phyloP scores from a whole-genome alignment of 768 basidiomycete species.

The Suillus sp. region DNA sequence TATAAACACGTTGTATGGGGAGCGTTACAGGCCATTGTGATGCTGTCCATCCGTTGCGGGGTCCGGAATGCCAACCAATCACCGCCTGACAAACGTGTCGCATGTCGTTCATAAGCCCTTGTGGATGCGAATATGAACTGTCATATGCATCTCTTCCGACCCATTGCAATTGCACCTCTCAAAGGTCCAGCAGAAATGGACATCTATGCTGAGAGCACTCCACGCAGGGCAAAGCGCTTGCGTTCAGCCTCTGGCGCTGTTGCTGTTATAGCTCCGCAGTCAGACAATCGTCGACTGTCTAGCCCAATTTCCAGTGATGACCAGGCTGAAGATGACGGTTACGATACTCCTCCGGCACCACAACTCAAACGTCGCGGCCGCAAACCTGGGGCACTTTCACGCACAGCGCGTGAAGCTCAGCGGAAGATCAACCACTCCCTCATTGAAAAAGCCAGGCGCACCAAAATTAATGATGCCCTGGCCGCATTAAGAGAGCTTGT shows the following conservation, averaged over 20 bases:
- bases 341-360: constrained; percentile 24
- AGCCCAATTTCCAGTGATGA: constrained; percentile 23
- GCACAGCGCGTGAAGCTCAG: constrained; percentile 80
- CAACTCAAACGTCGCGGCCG: constrained; percentile 64
- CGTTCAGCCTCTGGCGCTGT: constrained; percentile 27
- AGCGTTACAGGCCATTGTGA: neutral
- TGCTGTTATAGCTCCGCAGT: constrained; percentile 10
- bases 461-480: constrained; percentile 94
- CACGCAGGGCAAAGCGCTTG: constrained; percentile 47
- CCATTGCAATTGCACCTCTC: constrained; percentile 26
- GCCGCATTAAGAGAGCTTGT: constrained; percentile 77
- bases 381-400: constrained; percentile 72
- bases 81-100: constrained; percentile 5
- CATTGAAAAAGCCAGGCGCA: constrained; percentile 91
- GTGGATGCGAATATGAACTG: neutral
- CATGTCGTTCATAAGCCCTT: constrained; percentile 10
- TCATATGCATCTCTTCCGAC: constrained; percentile 24
- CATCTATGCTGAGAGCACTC: constrained; percentile 41
- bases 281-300: constrained; percentile 6
- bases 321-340: constrained; percentile 31
- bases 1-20: constrained; percentile 20
- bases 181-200: constrained; percentile 21
- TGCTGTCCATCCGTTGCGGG: constrained; percentile 6
- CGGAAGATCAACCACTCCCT: constrained; percentile 93
- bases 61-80: constrained; percentile 8